Evolutionary conservation across 805 yeast species (phyloP), one percentile per base, ranked within the genome.

Genomic region (Nakazawaea ambrosiae): DNA sequence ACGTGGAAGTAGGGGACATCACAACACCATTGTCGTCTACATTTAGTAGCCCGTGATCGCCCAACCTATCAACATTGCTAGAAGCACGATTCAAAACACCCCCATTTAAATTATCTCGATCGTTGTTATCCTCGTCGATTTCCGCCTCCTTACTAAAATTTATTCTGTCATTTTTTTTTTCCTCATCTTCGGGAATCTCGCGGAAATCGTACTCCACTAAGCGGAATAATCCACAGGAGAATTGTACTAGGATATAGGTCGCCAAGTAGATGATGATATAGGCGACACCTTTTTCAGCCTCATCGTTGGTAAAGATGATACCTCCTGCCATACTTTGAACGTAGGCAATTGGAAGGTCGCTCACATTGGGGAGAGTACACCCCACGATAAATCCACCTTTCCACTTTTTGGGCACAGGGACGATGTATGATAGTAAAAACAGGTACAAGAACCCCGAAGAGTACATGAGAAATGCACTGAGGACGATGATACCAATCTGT

Each of bases 281-380:
- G 2, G 80, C 79, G 1, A 60, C 59, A 30, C 63, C 65, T 37
- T 58, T 58, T 33, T 58, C 49, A n/a, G 48, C 51, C 44, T 60
- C 48, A 6, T 39, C 47, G 5, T 34, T 29, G 11, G 73, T 70
- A 29, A 60, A 55, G 16, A 53, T 44, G 10, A 49, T 48, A 1
- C 71, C 66, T 26, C 59, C 57, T 2, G 73, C 71, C 56, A 81
- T 63, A 1, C 84, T 80, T 48, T 80, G 86, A 34, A 82, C 49
- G 50, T 80, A 81, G 0, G 90, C 89, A 45, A 82, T 81, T 1
- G 92, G 92, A 33, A 82, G 63, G 52, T 82, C 92, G 23, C 83
- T 72, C 33, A 81, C 81, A 53, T 82, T 82, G 24, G 86, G 86
- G 57, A 82, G 72, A 45, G 80, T 61, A 3, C 87, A 86, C 1